These are phyloP conservation scores for Lasiodiplodia sp. DNA, from an alignment of 2,329 filamentous ascomycete species.

Conservation along the genomic window DNA sequence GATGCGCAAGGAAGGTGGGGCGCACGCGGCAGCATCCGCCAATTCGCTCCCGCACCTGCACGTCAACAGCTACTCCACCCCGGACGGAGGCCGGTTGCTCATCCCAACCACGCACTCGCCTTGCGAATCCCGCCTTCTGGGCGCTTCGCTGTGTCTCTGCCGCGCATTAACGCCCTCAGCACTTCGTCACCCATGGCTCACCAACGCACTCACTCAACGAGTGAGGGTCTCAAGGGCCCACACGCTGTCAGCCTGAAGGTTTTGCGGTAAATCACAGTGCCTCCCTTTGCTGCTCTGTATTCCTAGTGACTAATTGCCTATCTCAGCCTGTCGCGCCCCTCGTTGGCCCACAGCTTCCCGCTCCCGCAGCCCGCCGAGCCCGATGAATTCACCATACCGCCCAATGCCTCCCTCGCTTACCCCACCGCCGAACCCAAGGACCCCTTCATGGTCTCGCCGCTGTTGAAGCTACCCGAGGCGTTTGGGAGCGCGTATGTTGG, in stretches of 20 bases:
- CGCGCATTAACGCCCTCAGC: neutral
- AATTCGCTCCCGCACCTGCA: conserved; percentile 21
- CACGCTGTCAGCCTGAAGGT: conserved; percentile 86
- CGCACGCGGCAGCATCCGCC: conserved; percentile 25
- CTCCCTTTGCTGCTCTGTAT: neutral
- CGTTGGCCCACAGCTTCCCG: conserved; percentile 74
- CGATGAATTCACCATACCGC: conserved; percentile 59
- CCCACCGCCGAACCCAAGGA: conserved; percentile 58
- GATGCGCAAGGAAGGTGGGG: neutral
- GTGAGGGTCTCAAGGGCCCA: conserved; percentile 58
- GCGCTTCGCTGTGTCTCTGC: neutral
- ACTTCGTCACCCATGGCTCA: conserved; percentile 43
- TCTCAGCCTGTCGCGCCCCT: conserved; percentile 79
- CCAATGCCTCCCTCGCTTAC: conserved; percentile 78
- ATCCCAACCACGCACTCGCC: conserved; percentile 7
- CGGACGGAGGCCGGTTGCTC: conserved; percentile 11
- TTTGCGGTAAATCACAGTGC: conserved; percentile 72
- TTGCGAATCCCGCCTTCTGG: conserved; percentile 5
- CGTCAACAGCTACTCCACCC: conserved; percentile 20
- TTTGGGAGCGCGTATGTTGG: conserved; percentile 97
- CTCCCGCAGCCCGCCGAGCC: conserved; percentile 59
- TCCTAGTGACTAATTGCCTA: neutral
- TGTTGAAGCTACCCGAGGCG: conserved; percentile 83
- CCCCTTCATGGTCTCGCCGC: conserved; percentile 64
- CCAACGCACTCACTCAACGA: conserved; percentile 47